Percentiles rank a stretch among this genome's conserved stretches.
phyloP scores from a whole-genome alignment of 163 green algal genomes.

The Scenedesmus sp. region DNA sequence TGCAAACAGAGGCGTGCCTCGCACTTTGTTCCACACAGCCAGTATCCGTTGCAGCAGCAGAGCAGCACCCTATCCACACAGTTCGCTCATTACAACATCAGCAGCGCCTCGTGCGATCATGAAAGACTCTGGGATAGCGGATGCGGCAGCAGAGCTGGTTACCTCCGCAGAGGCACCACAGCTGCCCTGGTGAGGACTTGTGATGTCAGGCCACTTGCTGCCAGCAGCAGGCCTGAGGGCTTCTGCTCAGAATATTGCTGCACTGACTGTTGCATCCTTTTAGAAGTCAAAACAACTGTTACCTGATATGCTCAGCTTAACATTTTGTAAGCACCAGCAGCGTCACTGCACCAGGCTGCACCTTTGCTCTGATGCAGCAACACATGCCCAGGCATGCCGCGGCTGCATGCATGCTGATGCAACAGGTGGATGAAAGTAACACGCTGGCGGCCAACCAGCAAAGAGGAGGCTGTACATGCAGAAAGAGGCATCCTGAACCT shows the following conservation, averaged over 20 bases:
- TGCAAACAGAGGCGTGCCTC: not conserved
- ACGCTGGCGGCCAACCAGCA: constrained; percentile 75
- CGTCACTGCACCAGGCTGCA: no score
- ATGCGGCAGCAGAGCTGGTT: not conserved
- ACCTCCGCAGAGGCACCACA: constrained; percentile 23
- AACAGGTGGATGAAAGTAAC: constrained; percentile 71
- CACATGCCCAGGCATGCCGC: not conserved
- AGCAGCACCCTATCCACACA: not conserved
- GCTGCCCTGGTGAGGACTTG: constrained; percentile 36
- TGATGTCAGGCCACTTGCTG: not conserved
- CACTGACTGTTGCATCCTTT: no score
- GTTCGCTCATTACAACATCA: not conserved
- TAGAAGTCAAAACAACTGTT: no score
- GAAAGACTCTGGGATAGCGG: not conserved
- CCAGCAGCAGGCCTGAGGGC: not conserved
- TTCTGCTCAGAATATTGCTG: not conserved
- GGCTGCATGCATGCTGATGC: not conserved
- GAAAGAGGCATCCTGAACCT: constrained; percentile 71
- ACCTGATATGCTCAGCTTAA: no score
- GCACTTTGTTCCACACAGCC: not conserved
- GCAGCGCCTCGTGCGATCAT: not conserved
- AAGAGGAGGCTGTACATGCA: constrained; percentile 61
- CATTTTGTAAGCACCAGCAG: no score
- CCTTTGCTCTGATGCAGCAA: not conserved
- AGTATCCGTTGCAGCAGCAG: not conserved